These are phyloP conservation scores for Arctostaphylos glauca DNA, from an alignment of 148 eudicot species.

Conservation along the genomic window DNA sequence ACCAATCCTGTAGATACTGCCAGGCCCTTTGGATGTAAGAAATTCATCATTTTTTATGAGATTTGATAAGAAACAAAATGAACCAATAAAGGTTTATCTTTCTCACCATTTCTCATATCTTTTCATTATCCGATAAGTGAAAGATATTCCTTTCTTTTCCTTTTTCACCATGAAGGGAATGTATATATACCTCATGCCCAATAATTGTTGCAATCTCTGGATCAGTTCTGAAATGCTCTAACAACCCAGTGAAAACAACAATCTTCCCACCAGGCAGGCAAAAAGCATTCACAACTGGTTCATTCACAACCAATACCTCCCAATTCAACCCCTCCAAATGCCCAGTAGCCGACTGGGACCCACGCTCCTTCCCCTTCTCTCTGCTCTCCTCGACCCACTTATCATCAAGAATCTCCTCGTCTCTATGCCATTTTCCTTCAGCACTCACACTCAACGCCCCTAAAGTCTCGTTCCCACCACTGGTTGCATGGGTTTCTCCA, in stretches of 20 bases:
- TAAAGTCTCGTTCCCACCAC: slow-evolving; percentile 33
- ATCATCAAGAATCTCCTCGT: slow-evolving; percentile 80
- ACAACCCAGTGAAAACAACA: slow-evolving; percentile 86
- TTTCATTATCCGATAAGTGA: too few species aligned
- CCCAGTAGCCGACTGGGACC: slow-evolving; percentile 31
- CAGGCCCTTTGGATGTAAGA: too few species aligned
- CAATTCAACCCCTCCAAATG: slow-evolving; percentile 89
- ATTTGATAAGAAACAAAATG: too few species aligned
- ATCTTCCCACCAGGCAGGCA: slow-evolving; percentile 97
- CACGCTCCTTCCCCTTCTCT: slow-evolving; percentile 44
- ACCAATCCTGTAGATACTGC: neutral
- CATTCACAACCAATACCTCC: slow-evolving; percentile 82
- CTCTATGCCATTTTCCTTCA: slow-evolving; percentile 48
- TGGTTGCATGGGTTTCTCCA: slow-evolving; percentile 15
- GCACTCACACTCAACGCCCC: slow-evolving; percentile 37
- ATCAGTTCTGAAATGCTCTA: slow-evolving; percentile 63
- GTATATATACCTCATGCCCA: slow-evolving; percentile 75
- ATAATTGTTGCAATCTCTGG: slow-evolving; percentile 82
- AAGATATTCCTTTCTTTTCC: too few species aligned
- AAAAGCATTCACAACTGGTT: slow-evolving; percentile 77
- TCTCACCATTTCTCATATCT: too few species aligned
- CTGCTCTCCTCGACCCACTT: slow-evolving; percentile 77
- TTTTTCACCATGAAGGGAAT: too few species aligned
- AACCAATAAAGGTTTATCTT: too few species aligned
- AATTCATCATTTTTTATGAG: too few species aligned